These are phyloP conservation scores for Cladosporium colombiae DNA, from an alignment of 2,329 filamentous ascomycete species.

Conservation along the genomic window DNA sequence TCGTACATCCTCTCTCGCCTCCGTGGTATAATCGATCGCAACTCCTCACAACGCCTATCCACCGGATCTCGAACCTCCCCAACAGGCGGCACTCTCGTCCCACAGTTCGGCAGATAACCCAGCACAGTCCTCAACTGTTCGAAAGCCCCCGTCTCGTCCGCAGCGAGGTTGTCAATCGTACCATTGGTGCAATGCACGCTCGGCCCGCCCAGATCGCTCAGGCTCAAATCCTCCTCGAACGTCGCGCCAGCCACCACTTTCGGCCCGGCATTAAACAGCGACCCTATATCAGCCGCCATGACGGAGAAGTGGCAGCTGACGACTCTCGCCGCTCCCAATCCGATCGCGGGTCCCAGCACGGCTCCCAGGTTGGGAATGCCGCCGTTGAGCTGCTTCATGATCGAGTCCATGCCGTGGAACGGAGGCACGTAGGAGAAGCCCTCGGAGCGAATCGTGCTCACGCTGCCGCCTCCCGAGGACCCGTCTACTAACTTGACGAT, in stretches of 20 bases:
- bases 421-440: conserved; percentile 64
- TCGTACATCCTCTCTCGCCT: conserved; percentile 62
- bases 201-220: conserved; percentile 62
- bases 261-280: conserved; percentile 64
- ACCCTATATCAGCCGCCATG: conserved; percentile 64
- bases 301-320: conserved; percentile 65
- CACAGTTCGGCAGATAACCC: conserved; percentile 59
- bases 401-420: conserved; percentile 54
- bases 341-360: conserved; percentile 64
- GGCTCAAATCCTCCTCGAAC: conserved; percentile 62
- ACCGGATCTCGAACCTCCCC: conserved; percentile 49
- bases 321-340: conserved; percentile 62
- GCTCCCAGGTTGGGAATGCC: conserved; percentile 67
- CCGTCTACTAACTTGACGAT: conserved; percentile 67
- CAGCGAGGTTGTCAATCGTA: conserved; percentile 65
- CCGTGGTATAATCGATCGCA: conserved; percentile 60
- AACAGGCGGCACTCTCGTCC: conserved; percentile 55
- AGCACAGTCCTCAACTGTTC: conserved; percentile 61
- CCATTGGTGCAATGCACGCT: conserved; percentile 65
- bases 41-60: conserved; percentile 49
- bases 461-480: conserved; percentile 62
- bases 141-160: conserved; percentile 62
- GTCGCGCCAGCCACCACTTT: conserved; percentile 63
- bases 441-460: conserved; percentile 58
- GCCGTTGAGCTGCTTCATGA: conserved; percentile 60